Conservation (phyloP, 2,329 filamentous ascomycete species). For the Pseudocercospora ulei region DNA sequence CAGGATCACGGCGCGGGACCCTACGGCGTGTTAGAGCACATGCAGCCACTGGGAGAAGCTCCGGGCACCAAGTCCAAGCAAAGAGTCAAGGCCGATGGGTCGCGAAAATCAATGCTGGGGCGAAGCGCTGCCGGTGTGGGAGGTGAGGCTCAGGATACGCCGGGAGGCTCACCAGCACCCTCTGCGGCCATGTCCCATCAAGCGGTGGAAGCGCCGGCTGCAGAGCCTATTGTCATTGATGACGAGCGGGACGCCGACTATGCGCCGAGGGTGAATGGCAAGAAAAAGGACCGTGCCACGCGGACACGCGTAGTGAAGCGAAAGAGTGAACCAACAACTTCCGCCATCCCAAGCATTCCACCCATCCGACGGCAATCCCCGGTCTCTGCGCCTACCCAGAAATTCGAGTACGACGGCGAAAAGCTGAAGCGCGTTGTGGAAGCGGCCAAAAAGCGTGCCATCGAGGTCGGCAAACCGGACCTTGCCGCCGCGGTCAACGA, state of each 20-base stretch:
- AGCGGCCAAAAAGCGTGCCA: conserved; percentile 38
- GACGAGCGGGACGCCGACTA: conserved; percentile 44
- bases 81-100: conserved; percentile 42
- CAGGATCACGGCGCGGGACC: conserved; percentile 65
- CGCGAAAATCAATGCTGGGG: conserved; percentile 36
- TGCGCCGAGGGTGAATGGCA: conserved; percentile 33
- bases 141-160: conserved; percentile 40
- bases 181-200: conserved; percentile 29
- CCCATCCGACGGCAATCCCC: conserved; percentile 6
- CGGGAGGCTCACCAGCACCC: conserved; percentile 34
- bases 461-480: conserved; percentile 33
- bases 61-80: conserved; percentile 55
- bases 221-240: conserved; percentile 33
- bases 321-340: conserved; percentile 22
- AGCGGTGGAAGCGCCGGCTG: conserved; percentile 33
- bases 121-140: conserved; percentile 37
- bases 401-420: conserved; percentile 21
- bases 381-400: conserved; percentile 11
- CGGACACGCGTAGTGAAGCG: conserved; percentile 23
- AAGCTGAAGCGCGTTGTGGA: conserved; percentile 35
- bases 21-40: conserved; percentile 66
- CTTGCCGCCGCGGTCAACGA: conserved; percentile 38
- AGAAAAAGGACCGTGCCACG: conserved; percentile 29
- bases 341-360: conserved; percentile 17
- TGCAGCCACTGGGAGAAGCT: conserved; percentile 68